These are phyloP conservation scores for Clavaria fumosa DNA, from an alignment of 768 basidiomycete genomes.

Conservation along the genomic window DNA sequence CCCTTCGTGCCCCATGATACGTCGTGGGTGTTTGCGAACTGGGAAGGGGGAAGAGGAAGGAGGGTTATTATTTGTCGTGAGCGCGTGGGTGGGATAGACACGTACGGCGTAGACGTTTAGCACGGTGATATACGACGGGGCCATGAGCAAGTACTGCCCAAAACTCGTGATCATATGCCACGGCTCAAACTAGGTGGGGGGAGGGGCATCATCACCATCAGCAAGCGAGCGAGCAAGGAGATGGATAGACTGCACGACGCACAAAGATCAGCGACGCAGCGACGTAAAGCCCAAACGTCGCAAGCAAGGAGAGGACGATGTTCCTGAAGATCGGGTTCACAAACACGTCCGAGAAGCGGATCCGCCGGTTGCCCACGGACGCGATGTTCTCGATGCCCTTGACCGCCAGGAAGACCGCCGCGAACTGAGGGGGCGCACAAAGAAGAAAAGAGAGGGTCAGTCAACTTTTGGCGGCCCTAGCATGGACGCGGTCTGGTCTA, in stretches of 20 bases:
- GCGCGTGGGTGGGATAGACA: constrained; percentile 2
- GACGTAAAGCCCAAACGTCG: constrained; percentile 84
- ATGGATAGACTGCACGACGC: no score
- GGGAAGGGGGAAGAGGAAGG: background rate
- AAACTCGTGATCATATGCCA: constrained; percentile 99
- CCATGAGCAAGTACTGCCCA: constrained; percentile 81
- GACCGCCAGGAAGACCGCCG: constrained; percentile 72
- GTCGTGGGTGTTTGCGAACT: constrained; percentile 84
- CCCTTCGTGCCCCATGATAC: constrained; percentile 96
- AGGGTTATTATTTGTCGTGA: background rate
- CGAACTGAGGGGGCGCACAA: constrained; percentile 39
- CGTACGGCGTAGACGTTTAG: constrained; percentile 79
- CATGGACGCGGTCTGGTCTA: no score
- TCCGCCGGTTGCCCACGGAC: constrained; percentile 25
- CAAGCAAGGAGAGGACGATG: constrained; percentile 71
- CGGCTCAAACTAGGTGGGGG: constrained; percentile 58
- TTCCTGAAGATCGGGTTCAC: constrained; percentile 71
- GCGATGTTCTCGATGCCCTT: constrained; percentile 58
- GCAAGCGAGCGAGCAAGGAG: background rate
- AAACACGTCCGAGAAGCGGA: constrained; percentile 49
- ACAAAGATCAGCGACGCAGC: constrained; percentile 74
- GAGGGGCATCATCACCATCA: background rate
- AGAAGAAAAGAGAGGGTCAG: constrained; percentile 2
- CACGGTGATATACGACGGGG: constrained; percentile 87
- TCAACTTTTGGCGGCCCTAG: background rate